Conservation (phyloP, 2,329 filamentous ascomycete species). For the Remersonia thermophila region DNA sequence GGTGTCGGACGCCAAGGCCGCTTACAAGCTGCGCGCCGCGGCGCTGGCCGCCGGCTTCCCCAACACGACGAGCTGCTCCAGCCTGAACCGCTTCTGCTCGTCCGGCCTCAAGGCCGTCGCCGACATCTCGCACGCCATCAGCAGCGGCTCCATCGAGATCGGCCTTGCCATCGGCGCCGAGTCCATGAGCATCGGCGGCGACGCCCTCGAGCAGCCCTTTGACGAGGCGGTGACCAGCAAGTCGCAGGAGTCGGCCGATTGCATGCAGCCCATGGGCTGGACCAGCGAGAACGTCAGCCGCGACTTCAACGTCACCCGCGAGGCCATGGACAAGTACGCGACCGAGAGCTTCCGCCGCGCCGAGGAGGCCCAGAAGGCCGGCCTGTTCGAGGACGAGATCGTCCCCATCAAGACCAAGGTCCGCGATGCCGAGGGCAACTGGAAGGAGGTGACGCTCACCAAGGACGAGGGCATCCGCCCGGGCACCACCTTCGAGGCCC, state of each 20-base stretch:
- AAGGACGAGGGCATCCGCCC: conserved; percentile 84
- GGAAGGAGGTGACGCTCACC: conserved; percentile 64
- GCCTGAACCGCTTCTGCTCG: conserved; percentile 93
- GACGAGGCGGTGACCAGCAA: conserved; percentile 58
- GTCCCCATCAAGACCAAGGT: conserved; percentile 71
- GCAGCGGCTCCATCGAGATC: conserved; percentile 66
- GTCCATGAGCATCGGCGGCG: conserved; percentile 67
- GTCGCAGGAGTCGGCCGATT: conserved; percentile 70
- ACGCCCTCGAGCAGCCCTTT: conserved; percentile 60
- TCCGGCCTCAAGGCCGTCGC: conserved; percentile 91
- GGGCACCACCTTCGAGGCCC: conserved; percentile 72
- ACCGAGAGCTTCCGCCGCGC: conserved; percentile 80
- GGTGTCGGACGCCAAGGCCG: conserved; percentile 74
- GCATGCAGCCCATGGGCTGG: conserved; percentile 94
- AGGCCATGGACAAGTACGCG: conserved; percentile 73
- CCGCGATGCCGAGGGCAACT: conserved; percentile 72
- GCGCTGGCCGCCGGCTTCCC: conserved; percentile 86
- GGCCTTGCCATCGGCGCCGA: conserved; percentile 84
- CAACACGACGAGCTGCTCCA: conserved; percentile 70
- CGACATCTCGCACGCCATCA: conserved; percentile 84
- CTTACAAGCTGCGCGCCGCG: conserved; percentile 84
- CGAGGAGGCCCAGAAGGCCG: conserved; percentile 79
- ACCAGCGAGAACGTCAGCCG: conserved; percentile 90
- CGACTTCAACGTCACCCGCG: conserved; percentile 75
- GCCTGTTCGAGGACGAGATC: conserved; percentile 90